These are phyloP conservation scores for Bipolaris victoriae DNA, from an alignment of 2,329 filamentous ascomycete genomes.

Conservation along the genomic window DNA sequence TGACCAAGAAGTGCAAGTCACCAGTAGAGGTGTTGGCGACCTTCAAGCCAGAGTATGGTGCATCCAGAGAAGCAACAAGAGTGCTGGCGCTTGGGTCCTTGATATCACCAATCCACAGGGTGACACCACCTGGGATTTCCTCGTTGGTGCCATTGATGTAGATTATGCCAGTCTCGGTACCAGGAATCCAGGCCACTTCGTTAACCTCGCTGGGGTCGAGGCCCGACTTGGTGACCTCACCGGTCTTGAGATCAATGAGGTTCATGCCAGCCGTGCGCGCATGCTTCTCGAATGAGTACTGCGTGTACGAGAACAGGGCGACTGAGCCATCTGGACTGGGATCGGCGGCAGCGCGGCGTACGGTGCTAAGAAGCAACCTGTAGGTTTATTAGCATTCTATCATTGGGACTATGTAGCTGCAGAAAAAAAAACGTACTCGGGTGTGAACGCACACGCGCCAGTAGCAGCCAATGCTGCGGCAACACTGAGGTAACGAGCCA, in stretches of 20 bases:
- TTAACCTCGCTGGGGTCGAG: constrained; percentile 42
- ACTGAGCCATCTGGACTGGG: constrained; percentile 71
- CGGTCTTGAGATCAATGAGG: constrained; percentile 42
- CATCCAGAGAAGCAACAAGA: constrained; percentile 52
- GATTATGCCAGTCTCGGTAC: constrained; percentile 60
- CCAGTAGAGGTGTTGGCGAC: constrained; percentile 50
- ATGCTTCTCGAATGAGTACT: constrained; percentile 82
- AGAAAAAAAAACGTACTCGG: constrained; percentile 35
- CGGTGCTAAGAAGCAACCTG: constrained; percentile 68
- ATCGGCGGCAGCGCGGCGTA: constrained; percentile 69
- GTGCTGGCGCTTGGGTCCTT: constrained; percentile 38
- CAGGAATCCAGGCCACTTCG: constrained; percentile 45
- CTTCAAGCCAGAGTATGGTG: constrained; percentile 58
- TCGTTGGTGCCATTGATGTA: constrained; percentile 71
- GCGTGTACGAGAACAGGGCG: constrained; percentile 71
- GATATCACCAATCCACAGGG: constrained; percentile 45
- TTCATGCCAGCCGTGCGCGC: constrained; percentile 59
- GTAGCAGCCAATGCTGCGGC: constrained; percentile 43
- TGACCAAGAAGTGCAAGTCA: constrained; percentile 56
- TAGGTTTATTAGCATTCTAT: constrained; percentile 2
- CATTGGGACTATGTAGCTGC: background rate
- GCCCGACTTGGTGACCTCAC: constrained; percentile 41
- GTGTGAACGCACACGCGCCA: constrained; percentile 42
- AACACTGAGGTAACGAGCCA: constrained; percentile 45
- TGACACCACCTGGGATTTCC: constrained; percentile 45